Evolutionary conservation across 805 yeast species (phyloP).

Genomic region (Saturnispora quitensis): DNA sequence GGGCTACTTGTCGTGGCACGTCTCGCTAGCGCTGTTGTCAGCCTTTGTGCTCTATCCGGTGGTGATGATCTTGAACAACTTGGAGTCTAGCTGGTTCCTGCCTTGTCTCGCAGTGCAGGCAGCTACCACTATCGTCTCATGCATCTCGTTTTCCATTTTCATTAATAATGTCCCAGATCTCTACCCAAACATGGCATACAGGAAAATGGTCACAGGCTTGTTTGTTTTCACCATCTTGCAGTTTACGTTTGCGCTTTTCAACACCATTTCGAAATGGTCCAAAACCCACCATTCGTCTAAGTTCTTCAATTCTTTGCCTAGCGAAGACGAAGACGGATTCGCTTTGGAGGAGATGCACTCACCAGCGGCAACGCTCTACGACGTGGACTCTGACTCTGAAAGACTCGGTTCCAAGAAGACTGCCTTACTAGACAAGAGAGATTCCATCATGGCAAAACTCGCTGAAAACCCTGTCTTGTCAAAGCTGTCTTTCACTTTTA

Average conservation of each 20-base stretch:
- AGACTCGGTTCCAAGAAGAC: background rate
- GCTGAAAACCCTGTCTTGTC: conserved; percentile 15
- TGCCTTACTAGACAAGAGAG: conserved; percentile 20
- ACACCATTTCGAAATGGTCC: conserved; percentile 38
- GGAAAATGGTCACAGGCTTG: conserved; percentile 54
- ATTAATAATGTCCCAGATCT: conserved; percentile 51
- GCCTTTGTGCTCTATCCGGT: conserved; percentile 59
- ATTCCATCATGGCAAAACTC: conserved; percentile 27
- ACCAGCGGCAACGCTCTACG: conserved; percentile 31
- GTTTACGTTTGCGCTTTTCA: conserved; percentile 42
- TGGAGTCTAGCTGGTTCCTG: conserved; percentile 48
- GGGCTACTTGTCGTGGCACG: conserved; percentile 46
- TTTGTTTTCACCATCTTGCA: conserved; percentile 46
- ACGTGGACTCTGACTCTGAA: conserved; percentile 12
- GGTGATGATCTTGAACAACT: conserved; percentile 52
- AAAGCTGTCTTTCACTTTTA: conserved; percentile 9
- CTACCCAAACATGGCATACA: conserved; percentile 72
- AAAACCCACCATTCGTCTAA: background rate
- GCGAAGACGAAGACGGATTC: conserved; percentile 14
- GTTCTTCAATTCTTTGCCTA: conserved; percentile 6
- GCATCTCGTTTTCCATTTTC: conserved; percentile 48
- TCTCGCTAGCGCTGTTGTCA: conserved; percentile 33
- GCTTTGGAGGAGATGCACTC: conserved; percentile 25
- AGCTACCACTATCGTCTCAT: conserved; percentile 37
- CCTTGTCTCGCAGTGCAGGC: conserved; percentile 47